Conservation (phyloP, 1,284 basidiomycete genomes). For the Ceratobasidium sp. region DNA sequence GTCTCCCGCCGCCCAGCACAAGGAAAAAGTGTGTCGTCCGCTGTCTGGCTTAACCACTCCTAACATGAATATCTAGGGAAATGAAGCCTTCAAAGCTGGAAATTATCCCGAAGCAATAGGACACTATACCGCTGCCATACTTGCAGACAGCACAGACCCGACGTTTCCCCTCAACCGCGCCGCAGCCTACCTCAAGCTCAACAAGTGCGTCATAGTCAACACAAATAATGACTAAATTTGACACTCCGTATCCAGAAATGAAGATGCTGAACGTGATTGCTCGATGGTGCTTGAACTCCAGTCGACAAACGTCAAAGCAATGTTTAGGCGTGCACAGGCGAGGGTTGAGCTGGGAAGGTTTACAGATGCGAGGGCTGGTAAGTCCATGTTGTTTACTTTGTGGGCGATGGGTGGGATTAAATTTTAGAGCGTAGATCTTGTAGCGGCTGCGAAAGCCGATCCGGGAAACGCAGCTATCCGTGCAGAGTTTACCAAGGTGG, state of each 20-base stretch:
- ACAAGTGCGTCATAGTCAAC: slow-evolving; percentile 77
- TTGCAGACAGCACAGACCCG: slow-evolving; percentile 69
- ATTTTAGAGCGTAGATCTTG: slow-evolving; percentile 31
- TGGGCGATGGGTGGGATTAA: background rate
- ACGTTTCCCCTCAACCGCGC: slow-evolving; percentile 82
- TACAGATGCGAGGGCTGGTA: slow-evolving; percentile 68
- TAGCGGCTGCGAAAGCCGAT: slow-evolving; percentile 31
- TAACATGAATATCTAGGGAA: slow-evolving; percentile 60
- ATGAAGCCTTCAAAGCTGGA: slow-evolving; percentile 66
- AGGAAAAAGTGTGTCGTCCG: slow-evolving; percentile 25
- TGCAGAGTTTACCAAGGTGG: slow-evolving; percentile 65
- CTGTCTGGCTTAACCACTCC: background rate
- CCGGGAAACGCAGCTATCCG: slow-evolving; percentile 68
- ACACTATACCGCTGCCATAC: slow-evolving; percentile 77
- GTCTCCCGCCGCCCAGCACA: slow-evolving; percentile 29
- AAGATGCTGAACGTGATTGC: slow-evolving; percentile 81
- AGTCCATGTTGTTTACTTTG: slow-evolving; percentile 47
- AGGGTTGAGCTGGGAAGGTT: slow-evolving; percentile 63
- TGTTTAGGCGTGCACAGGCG: slow-evolving; percentile 78
- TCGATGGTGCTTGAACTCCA: slow-evolving; percentile 65
- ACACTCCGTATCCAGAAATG: slow-evolving; percentile 64
- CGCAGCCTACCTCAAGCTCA: slow-evolving; percentile 84
- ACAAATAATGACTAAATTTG: too few species aligned
- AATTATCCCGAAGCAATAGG: slow-evolving; percentile 67
- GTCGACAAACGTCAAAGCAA: slow-evolving; percentile 72